Conservation (phyloP, 805 yeast species). For the Zygotorulaspora chibaensis region DNA sequence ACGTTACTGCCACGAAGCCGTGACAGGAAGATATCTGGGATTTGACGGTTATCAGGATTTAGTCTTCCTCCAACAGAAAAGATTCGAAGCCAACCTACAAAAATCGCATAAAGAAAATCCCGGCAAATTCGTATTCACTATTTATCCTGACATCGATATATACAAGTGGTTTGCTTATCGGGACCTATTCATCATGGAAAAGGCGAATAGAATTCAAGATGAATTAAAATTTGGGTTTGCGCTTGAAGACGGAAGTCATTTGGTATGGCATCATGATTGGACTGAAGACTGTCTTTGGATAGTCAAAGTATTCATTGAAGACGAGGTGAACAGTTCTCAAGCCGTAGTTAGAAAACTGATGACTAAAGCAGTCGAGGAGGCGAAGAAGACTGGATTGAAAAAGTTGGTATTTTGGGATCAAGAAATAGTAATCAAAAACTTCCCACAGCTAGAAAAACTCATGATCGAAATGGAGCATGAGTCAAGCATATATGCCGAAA, state of each 20-base stretch:
- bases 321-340: conserved; percentile 13
- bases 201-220: conserved; percentile 10
- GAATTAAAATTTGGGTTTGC: conserved; percentile 32
- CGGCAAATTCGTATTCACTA: conserved; percentile 27
- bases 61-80: conserved; percentile 26
- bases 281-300: conserved; percentile 31
- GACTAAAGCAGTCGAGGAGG: conserved; percentile 36
- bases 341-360: conserved; percentile 29
- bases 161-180: conserved; percentile 44
- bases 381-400: conserved; percentile 25
- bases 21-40: conserved; percentile 24
- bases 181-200: conserved; percentile 34
- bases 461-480: conserved; percentile 25
- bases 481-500: conserved; percentile 22
- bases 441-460: conserved; percentile 19
- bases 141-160: conserved; percentile 37
- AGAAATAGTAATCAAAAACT: conserved; percentile 30
- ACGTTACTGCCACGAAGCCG: conserved; percentile 14
- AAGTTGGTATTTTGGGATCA: conserved; percentile 40
- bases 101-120: conserved; percentile 21
- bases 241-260: conserved; percentile 33
- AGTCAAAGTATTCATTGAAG: conserved; percentile 24
- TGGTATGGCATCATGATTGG: conserved; percentile 47
- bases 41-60: conserved; percentile 34
- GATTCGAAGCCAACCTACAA: conserved; percentile 20